Evolutionary conservation across 331 rosid genomes (phyloP), one percentile per base, ranked within the genome.

Genomic region (Phaseolus coccineus): DNA sequence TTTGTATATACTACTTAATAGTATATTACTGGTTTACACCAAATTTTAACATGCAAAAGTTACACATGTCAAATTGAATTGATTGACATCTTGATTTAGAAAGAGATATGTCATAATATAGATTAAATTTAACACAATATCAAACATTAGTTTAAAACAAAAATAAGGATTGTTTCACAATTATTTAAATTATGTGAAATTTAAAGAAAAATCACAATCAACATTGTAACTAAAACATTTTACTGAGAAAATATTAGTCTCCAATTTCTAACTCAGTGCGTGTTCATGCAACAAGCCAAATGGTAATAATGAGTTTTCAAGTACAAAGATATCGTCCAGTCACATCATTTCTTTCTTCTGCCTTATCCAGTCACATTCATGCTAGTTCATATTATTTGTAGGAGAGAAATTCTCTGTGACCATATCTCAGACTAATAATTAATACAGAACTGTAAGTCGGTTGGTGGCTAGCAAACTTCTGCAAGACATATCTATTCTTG

Each of bases 241-340:
- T 46, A 12, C 13, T 3, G 33, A 15, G 27, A 48, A 28, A 69
- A 16, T 51, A 7, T 4, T 8, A n/a, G 35, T 71, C 64, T 52
- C 66, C 66, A 12, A 31, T 19, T 8, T 33, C 31, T 4, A 67
- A 55, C 24, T 11, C 24, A 6, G 65, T 25, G 30, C 13, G 22
- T 30, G 3, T 40, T 73, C 57, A 8, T 35, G 67, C 59, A 19
- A 52, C 24, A 4, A 80, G 77, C 65, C 69, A 66, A 81, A 57
- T 0, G 31, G 9, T 35, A 4, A 14, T 31, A 51, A 27, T 25
- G 27, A 53, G 56, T 37, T 50, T 40, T 22, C 62, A 19, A 30
- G 52, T 5, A 71, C 72, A 66, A 28, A 55, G 65, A 44, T 31
- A 53, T 53, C 2, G 76, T 25, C 42, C 19, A 3, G 50, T 42